Percentiles rank a stretch among this genome's conserved stretches.
Evolutionary conservation across 495 filamentous ascomycete species (phyloP).

Genomic region (Daldinia grandis): DNA sequence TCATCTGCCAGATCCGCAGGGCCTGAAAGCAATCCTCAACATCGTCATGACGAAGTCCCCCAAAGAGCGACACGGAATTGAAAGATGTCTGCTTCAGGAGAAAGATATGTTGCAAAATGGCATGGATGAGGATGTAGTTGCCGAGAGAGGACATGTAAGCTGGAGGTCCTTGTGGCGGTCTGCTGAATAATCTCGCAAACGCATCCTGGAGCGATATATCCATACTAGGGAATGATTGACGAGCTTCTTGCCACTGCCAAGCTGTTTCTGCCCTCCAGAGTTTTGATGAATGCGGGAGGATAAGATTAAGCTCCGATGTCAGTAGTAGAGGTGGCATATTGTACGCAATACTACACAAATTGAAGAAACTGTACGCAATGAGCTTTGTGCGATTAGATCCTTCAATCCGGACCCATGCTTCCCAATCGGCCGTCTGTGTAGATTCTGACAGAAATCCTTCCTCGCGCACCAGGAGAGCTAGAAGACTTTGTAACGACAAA

Average conservation of each 20-base stretch:
- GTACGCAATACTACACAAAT: slow-evolving; percentile 66
- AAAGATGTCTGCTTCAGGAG: slow-evolving; percentile 67
- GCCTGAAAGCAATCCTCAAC: slow-evolving; percentile 67
- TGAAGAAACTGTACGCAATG: slow-evolving; percentile 67
- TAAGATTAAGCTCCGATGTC: slow-evolving; percentile 68
- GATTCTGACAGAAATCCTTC: slow-evolving; percentile 58
- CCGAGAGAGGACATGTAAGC: slow-evolving; percentile 68
- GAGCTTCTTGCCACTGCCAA: slow-evolving; percentile 61
- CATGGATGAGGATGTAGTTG: slow-evolving; percentile 73
- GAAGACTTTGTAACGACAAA: slow-evolving; percentile 59
- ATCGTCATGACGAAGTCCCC: slow-evolving; percentile 61
- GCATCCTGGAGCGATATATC: slow-evolving; percentile 62
- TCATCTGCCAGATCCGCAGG: slow-evolving; percentile 68
- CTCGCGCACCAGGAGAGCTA: slow-evolving; percentile 63
- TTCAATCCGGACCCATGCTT: slow-evolving; percentile 66
- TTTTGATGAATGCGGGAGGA: slow-evolving; percentile 64
- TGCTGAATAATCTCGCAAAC: slow-evolving; percentile 57
- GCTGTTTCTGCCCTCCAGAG: slow-evolving; percentile 61
- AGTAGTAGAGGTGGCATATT: slow-evolving; percentile 66
- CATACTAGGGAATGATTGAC: slow-evolving; percentile 51
- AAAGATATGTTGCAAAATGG: slow-evolving; percentile 74
- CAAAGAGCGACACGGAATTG: slow-evolving; percentile 54
- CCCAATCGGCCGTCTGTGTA: slow-evolving; percentile 59
- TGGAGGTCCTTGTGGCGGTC: slow-evolving; percentile 55
- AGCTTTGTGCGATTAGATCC: slow-evolving; percentile 63